These are phyloP conservation scores for Ascosphaera aggregata DNA, from an alignment of 2,329 filamentous ascomycete genomes.

Conservation along the genomic window DNA sequence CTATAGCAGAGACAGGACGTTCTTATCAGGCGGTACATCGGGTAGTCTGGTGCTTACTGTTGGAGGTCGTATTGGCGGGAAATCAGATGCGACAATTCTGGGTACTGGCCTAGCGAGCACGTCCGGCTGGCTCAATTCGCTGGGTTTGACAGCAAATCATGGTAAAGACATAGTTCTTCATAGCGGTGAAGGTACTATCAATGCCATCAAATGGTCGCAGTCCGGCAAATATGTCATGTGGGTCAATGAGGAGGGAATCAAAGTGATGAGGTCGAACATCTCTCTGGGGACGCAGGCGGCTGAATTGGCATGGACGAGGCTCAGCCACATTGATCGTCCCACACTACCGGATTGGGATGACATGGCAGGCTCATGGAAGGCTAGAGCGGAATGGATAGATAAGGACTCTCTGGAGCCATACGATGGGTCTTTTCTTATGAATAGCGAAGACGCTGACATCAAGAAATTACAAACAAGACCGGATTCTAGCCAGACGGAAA, in stretches of 20 bases:
- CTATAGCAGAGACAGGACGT: slow-evolving; percentile 70
- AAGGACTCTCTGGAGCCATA: slow-evolving; percentile 55
- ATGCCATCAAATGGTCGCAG: slow-evolving; percentile 80
- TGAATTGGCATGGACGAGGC: slow-evolving; percentile 81
- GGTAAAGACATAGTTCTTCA: slow-evolving; percentile 76
- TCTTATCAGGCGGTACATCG: slow-evolving; percentile 73
- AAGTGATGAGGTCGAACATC: slow-evolving; percentile 83
- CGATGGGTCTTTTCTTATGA: slow-evolving; percentile 24
- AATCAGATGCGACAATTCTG: slow-evolving; percentile 64
- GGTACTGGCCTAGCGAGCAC: slow-evolving; percentile 41
- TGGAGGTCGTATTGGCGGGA: slow-evolving; percentile 56
- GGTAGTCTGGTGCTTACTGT: slow-evolving; percentile 71
- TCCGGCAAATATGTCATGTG: slow-evolving; percentile 84
- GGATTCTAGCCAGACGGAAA: slow-evolving; percentile 27
- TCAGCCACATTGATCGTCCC: slow-evolving; percentile 77
- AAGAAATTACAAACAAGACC: slow-evolving; percentile 8
- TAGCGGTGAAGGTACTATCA: slow-evolving; percentile 77
- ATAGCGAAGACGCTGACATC: slow-evolving; percentile 9
- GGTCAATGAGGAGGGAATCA: slow-evolving; percentile 93
- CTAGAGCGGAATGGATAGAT: slow-evolving; percentile 79
- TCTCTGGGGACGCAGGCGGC: slow-evolving; percentile 52
- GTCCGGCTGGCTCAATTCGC: slow-evolving; percentile 73
- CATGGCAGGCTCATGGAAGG: slow-evolving; percentile 92
- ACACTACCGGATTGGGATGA: slow-evolving; percentile 78
- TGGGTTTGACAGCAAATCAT: slow-evolving; percentile 54